Base-by-base conservation (phyloP, 2,329 filamentous ascomycete species). In the Sarocladiaceae sp. region DNA sequence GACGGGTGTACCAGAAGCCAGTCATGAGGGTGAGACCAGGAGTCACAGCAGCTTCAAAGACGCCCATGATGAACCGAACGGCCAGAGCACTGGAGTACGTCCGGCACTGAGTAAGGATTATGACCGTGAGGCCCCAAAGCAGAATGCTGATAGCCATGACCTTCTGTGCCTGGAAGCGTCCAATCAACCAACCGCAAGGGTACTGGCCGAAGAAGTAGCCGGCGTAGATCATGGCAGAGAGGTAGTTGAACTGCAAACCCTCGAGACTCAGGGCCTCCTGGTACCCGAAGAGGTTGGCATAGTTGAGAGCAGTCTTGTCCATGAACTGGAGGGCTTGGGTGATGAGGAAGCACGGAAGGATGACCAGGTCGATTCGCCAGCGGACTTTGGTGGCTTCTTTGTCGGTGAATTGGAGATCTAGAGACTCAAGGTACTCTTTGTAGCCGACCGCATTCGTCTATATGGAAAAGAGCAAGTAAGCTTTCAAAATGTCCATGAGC, bases 181-280 rank as follows among this genome's bases (percentile, higher is more conserved):
- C 67, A 36, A 71, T 68, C 0, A 71, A 57, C 67, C 65, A 69
- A 4, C 67, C 67, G 42, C 67, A 70, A n/a, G 68, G 68, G 52
- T 71, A 71, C 46, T 70, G 68, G 2, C 68, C 68, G 51, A 71
- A 65, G 62, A 71, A 71, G 52, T 71, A 71, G 2, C 68, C 67
- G 5, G 65, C 66, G 52, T 71, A 71, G 1, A 70, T 59, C 59
- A 70, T 66, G 18, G 64, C 66, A 42, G 66, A 66, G 10, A 69
- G 62, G 47, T 66, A 67, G 48, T 65, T 68, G 56, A 69, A 70
- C 46, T 70, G 51, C 11, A 63, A 44, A 2, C 67, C 66, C 39
- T 68, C 54, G 2, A 70, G 59, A 1, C 56, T 54, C 17, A 70
- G 48, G 4, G 66, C 66, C 23, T 60, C 52, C 51, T 68, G 62